Percentiles rank a stretch among this genome's conserved stretches.
Evolutionary conservation across 306 rosid species (phyloP).

Genomic region (Cicer cuneatum): DNA sequence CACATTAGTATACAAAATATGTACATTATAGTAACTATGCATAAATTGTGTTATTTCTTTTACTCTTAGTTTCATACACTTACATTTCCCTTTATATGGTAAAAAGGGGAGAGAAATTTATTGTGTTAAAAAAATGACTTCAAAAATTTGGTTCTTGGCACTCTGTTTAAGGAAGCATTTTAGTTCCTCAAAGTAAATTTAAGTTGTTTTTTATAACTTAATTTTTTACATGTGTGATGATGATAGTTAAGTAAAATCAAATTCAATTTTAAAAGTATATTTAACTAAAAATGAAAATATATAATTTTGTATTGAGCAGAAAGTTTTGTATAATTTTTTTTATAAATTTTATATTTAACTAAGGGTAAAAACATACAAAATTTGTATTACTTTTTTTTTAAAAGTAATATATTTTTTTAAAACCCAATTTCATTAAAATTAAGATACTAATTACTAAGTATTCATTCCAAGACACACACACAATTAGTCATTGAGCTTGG

Average conservation of each 20-base stretch:
- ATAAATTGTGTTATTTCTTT: conserved; percentile 6
- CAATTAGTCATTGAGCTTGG: too few relatives aligned
- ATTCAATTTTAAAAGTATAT: neutral
- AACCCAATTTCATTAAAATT: neutral
- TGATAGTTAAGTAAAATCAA: neutral
- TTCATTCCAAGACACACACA: neutral
- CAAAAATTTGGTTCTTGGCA: too few relatives aligned
- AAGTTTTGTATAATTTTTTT: too few relatives aligned
- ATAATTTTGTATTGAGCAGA: neutral
- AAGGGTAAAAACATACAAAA: too few relatives aligned
- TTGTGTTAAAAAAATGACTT: neutral
- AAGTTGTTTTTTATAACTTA: neutral
- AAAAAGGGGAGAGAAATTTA: neutral
- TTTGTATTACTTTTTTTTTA: neutral
- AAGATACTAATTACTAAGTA: neutral
- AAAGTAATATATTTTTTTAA: neutral
- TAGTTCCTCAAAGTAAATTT: neutral
- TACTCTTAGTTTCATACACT: neutral
- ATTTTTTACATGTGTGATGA: neutral
- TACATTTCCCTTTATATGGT: neutral
- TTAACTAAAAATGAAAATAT: neutral
- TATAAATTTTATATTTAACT: too few relatives aligned
- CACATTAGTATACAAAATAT: neutral
- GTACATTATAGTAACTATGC: neutral
- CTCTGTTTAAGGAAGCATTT: neutral